Evolutionary conservation across 202 grass and related monocot species (phyloP).

Genomic region (Setaria viridis): DNA sequence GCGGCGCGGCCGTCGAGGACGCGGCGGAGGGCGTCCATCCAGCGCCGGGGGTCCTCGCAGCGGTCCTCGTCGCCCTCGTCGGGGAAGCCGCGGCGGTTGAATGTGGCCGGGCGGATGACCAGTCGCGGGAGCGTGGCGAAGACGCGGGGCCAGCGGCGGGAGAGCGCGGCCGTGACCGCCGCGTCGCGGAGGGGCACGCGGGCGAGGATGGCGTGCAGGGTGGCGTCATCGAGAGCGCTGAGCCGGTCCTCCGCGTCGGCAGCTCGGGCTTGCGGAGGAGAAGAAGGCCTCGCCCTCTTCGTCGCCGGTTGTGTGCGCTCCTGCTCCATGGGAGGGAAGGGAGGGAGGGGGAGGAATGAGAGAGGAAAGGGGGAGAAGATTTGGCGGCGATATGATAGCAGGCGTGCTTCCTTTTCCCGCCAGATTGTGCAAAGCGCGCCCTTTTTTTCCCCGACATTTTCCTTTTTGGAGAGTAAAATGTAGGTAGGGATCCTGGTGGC

Average conservation of each 20-base stretch:
- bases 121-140: slow-evolving; percentile 37
- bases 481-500: no score
- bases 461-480: no score
- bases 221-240: slow-evolving; percentile 30
- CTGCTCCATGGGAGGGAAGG: not conserved
- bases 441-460: not conserved
- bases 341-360: not conserved
- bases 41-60: not conserved
- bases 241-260: slow-evolving; percentile 15
- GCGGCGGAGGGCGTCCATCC: slow-evolving; percentile 6
- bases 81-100: slow-evolving; percentile 32
- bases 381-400: not conserved
- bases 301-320: not conserved
- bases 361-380: not conserved
- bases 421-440: slow-evolving; percentile 13
- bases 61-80: not conserved
- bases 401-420: slow-evolving; percentile 17
- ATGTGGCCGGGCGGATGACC: not conserved
- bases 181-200: slow-evolving; percentile 26
- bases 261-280: not conserved
- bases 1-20: slow-evolving; percentile 14
- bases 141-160: slow-evolving; percentile 33
- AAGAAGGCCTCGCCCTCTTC: not conserved
- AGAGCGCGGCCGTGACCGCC: slow-evolving; percentile 30
- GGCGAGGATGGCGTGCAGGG: slow-evolving; percentile 44